These are phyloP conservation scores for Ustilago esculenta DNA, from an alignment of 1,284 basidiomycete genomes.

Conservation along the genomic window DNA sequence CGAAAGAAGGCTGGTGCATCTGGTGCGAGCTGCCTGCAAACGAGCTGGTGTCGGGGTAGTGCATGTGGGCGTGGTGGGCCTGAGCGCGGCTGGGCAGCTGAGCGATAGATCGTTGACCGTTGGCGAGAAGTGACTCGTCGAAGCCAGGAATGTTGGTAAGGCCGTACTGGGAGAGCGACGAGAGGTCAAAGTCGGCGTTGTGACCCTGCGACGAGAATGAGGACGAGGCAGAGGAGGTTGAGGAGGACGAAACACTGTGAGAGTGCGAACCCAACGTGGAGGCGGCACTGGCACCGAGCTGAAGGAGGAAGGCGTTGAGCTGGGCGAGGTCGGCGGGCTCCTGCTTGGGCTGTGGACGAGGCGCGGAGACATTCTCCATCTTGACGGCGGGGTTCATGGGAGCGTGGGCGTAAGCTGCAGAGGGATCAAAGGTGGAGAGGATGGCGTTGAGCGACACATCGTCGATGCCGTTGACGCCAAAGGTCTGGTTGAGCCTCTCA, in stretches of 20 bases:
- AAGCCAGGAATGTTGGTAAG: constrained; percentile 60
- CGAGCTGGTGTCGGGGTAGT: constrained; percentile 22
- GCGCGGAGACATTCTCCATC: constrained; percentile 5
- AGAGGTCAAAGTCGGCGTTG: constrained; percentile 51
- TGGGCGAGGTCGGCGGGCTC: constrained; percentile 66
- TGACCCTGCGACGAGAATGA: constrained; percentile 37
- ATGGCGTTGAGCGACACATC: constrained; percentile 53
- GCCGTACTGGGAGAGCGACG: constrained; percentile 49
- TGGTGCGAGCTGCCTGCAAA: constrained; percentile 21
- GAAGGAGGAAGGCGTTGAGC: constrained; percentile 64
- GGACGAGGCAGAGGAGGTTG: constrained; percentile 26
- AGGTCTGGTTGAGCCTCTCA: constrained; percentile 58
- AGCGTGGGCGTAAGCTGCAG: constrained; percentile 11
- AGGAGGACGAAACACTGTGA: constrained; percentile 28
- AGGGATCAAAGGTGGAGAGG: constrained; percentile 40
- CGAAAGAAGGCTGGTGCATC: constrained; percentile 45
- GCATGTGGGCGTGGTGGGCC: constrained; percentile 12
- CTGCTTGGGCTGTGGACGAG: constrained; percentile 69
- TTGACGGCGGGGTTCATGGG: constrained; percentile 21
- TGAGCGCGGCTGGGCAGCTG: constrained; percentile 49
- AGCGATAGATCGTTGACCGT: constrained; percentile 43
- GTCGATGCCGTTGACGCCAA: constrained; percentile 51
- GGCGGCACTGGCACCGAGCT: constrained; percentile 63
- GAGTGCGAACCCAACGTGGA: constrained; percentile 41
- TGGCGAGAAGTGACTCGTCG: constrained; percentile 49